Conservation (phyloP, 495 filamentous ascomycete species). For the Pyronema domesticum region DNA sequence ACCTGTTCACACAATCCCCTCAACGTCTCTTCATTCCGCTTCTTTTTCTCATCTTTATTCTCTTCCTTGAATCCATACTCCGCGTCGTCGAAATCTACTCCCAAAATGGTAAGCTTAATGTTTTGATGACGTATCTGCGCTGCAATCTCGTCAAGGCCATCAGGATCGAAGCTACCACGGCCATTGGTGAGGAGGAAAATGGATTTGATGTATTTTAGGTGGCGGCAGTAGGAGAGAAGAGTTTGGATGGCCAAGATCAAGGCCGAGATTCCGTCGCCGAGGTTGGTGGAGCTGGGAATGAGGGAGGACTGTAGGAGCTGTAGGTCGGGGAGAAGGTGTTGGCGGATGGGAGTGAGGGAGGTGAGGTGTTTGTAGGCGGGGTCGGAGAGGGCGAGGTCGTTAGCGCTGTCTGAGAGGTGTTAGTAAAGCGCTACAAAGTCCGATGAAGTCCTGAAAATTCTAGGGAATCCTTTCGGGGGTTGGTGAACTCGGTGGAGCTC, state of each 20-base stretch:
- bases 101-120: constrained; percentile 70
- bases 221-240: constrained; percentile 67
- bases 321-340: constrained; percentile 54
- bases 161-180: constrained; percentile 46
- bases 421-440: no score
- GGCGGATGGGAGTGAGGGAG: constrained; percentile 3
- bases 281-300: constrained; percentile 45
- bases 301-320: constrained; percentile 43
- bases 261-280: constrained; percentile 73
- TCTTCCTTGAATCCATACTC: constrained; percentile 91
- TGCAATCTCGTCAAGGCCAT: constrained; percentile 47
- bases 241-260: constrained; percentile 70
- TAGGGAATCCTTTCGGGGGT: no score
- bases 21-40: constrained; percentile 51
- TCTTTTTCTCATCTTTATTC: constrained; percentile 56
- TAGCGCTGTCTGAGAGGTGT: no score
- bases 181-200: constrained; percentile 79
- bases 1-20: constrained; percentile 43
- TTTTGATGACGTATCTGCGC: constrained; percentile 50
- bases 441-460: no score
- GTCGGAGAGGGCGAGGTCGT: no score
- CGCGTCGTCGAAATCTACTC: constrained; percentile 77
- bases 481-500: no score
- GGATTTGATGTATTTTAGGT: constrained; percentile 68
- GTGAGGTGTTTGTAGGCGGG: no score